These are phyloP conservation scores for Irpex rosettiformis DNA, from an alignment of 1,284 basidiomycete genomes.

Conservation along the genomic window DNA sequence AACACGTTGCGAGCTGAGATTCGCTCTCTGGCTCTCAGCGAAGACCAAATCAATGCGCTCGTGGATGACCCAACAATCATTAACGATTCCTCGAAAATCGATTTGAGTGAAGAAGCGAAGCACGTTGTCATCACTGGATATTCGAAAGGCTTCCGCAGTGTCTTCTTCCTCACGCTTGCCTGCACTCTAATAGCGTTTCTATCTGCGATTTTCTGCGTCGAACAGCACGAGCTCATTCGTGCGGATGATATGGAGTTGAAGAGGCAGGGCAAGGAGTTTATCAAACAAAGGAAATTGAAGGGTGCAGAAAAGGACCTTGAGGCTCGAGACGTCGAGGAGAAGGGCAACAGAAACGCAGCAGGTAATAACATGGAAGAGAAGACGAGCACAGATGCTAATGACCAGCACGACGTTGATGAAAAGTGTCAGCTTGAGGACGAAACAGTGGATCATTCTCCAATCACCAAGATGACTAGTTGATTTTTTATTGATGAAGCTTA, in stretches of 20 bases:
- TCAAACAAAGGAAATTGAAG: slow-evolving; percentile 14
- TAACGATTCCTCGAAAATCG: slow-evolving; percentile 7
- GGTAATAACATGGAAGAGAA: not conserved
- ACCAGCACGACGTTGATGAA: not conserved
- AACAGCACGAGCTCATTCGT: slow-evolving; percentile 19
- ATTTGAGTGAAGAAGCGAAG: slow-evolving; percentile 9
- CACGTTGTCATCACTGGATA: slow-evolving; percentile 17
- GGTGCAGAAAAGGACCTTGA: slow-evolving; percentile 11
- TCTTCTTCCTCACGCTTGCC: slow-evolving; percentile 18
- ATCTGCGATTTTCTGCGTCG: slow-evolving; percentile 17
- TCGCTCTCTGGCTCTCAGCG: slow-evolving; percentile 9
- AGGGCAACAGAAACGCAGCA: not conserved
- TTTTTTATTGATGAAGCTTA: too few species aligned
- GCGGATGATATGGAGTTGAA: slow-evolving; percentile 19
- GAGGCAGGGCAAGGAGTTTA: slow-evolving; percentile 13
- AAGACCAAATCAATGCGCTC: slow-evolving; percentile 10
- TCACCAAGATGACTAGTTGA: not conserved
- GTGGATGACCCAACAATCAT: slow-evolving; percentile 19
- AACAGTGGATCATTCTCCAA: not conserved
- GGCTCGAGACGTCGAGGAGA: not conserved
- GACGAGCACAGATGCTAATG: not conserved
- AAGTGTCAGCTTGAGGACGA: not conserved
- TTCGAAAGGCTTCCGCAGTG: slow-evolving; percentile 17
- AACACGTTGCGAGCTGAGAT: slow-evolving; percentile 16
- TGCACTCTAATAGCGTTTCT: slow-evolving; percentile 15